Percentiles rank a stretch among this genome's conserved stretches.
phyloP scores from a whole-genome alignment of 1,284 basidiomycete genomes.

The Cutaneotrichosporon dermatis region DNA sequence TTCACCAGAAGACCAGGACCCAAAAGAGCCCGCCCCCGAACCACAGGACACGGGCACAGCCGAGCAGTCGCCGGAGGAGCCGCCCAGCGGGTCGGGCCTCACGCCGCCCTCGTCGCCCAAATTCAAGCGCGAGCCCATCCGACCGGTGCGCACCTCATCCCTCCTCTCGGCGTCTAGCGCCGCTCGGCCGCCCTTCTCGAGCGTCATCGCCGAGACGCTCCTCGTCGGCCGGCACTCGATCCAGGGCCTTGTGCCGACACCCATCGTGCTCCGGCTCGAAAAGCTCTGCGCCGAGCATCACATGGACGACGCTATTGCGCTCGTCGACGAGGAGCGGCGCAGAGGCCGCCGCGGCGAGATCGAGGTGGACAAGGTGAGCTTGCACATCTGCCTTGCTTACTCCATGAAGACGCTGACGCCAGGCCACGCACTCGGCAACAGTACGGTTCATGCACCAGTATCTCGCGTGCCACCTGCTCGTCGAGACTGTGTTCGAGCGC shows the following conservation, averaged over 20 bases:
- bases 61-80: conserved; percentile 25
- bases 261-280: conserved; percentile 43
- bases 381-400: neutral
- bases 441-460: conserved; percentile 46
- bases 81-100: conserved; percentile 39
- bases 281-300: conserved; percentile 39
- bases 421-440: conserved; percentile 42
- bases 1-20: neutral
- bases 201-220: conserved; percentile 44
- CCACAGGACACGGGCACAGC: too few species aligned
- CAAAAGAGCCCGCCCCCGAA: too few species aligned
- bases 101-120: conserved; percentile 40
- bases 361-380: conserved; percentile 39
- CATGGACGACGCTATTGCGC: conserved; percentile 44
- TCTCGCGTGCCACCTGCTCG: conserved; percentile 46
- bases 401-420: conserved; percentile 10
- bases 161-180: conserved; percentile 12
- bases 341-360: conserved; percentile 41
- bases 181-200: conserved; percentile 28
- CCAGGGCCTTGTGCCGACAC: conserved; percentile 44
- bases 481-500: conserved; percentile 46
- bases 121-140: conserved; percentile 23
- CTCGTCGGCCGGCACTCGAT: conserved; percentile 45
- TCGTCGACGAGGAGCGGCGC: conserved; percentile 46
- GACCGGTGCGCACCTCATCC: conserved; percentile 23